These are phyloP conservation scores for Pichia phayaonensis DNA, from an alignment of 805 yeast genomes.

Conservation along the genomic window DNA sequence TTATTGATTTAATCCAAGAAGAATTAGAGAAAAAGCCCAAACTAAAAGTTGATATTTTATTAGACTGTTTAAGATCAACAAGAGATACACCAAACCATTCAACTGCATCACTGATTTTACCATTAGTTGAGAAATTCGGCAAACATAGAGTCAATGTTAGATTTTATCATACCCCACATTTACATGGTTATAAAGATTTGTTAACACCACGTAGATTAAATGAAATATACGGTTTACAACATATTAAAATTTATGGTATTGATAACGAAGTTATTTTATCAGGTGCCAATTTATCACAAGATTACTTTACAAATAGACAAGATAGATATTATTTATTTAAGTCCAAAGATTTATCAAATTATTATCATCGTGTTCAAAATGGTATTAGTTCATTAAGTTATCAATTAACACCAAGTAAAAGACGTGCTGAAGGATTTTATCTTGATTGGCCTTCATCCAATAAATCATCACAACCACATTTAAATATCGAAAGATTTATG, in stretches of 20 bases:
- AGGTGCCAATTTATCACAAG: slow-evolving; percentile 88
- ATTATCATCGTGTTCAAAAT: slow-evolving; percentile 63
- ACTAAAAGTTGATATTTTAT: slow-evolving; percentile 61
- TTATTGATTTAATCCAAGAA: slow-evolving; percentile 50
- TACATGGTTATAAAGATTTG: slow-evolving; percentile 55
- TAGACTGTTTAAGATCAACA: slow-evolving; percentile 89
- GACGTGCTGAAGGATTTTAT: slow-evolving; percentile 35
- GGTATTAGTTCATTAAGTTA: slow-evolving; percentile 68
- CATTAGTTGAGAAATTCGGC: slow-evolving; percentile 57
- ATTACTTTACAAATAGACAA: slow-evolving; percentile 91
- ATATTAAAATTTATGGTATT: slow-evolving; percentile 94
- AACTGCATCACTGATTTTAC: slow-evolving; percentile 67
- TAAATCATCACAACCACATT: slow-evolving; percentile 58
- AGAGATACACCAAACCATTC: slow-evolving; percentile 79
- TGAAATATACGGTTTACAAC: slow-evolving; percentile 91
- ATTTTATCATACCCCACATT: slow-evolving; percentile 84
- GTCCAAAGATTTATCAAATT: slow-evolving; percentile 51
- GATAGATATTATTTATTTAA: slow-evolving; percentile 81
- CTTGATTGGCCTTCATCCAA: slow-evolving; percentile 72
- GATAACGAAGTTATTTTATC: slow-evolving; percentile 82
- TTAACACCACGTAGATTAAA: slow-evolving; percentile 77
- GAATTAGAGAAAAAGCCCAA: slow-evolving; percentile 55
- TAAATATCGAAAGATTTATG: slow-evolving; percentile 43
- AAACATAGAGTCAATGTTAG: slow-evolving; percentile 65
- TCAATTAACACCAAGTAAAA: slow-evolving; percentile 42